Conservation (phyloP, 2,329 filamentous ascomycete species). For the Exophiala viscosa region DNA sequence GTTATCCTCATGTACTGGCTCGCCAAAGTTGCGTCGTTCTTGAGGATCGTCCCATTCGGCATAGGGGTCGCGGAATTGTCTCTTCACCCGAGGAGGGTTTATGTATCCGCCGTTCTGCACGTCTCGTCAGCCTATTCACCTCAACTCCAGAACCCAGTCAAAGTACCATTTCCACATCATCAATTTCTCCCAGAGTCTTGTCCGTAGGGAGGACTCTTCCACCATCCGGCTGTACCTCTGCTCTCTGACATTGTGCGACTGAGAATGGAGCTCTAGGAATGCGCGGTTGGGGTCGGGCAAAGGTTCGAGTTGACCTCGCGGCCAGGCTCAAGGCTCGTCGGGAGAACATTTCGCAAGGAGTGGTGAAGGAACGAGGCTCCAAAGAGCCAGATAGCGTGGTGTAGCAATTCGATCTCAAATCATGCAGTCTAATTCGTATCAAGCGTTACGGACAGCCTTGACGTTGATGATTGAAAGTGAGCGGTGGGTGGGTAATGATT, state of each 20-base stretch:
- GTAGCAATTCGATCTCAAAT: constrained; percentile 11
- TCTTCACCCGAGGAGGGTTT: constrained; percentile 64
- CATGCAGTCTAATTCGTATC: constrained; percentile 3
- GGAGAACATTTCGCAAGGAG: constrained; percentile 40
- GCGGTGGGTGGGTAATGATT: constrained; percentile 18
- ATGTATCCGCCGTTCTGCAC: constrained; percentile 46
- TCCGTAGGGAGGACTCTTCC: neutral
- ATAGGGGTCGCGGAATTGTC: constrained; percentile 88
- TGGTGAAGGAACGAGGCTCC: constrained; percentile 8
- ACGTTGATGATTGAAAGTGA: constrained; percentile 11
- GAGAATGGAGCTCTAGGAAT: constrained; percentile 41
- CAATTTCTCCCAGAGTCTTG: constrained; percentile 35
- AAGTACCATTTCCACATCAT: constrained; percentile 44
- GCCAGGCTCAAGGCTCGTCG: constrained; percentile 40
- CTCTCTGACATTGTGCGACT: constrained; percentile 34
- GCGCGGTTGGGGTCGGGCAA: constrained; percentile 15
- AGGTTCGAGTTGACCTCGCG: constrained; percentile 32
- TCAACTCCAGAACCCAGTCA: constrained; percentile 18
- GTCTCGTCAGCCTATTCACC: constrained; percentile 13
- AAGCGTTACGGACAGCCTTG: constrained; percentile 1
- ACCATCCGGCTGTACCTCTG: neutral
- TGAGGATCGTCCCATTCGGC: constrained; percentile 97
- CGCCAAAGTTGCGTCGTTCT: constrained; percentile 93
- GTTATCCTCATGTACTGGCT: constrained; percentile 94
- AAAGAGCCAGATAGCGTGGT: constrained; percentile 3